These are phyloP conservation scores for Pichia phayaonensis DNA, from an alignment of 805 yeast species.

Conservation along the genomic window DNA sequence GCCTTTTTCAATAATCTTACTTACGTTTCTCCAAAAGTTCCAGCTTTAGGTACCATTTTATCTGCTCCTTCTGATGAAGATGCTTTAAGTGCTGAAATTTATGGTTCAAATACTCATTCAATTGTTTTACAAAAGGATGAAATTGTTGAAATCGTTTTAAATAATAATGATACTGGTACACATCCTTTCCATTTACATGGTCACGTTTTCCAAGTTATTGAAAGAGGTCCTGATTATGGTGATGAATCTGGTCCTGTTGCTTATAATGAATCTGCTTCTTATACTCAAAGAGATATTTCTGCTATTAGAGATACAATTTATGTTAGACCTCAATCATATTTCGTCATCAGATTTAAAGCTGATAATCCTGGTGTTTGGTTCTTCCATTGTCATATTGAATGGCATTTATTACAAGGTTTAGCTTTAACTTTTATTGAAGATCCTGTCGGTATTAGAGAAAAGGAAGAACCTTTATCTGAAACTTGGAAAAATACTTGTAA, in stretches of 20 bases:
- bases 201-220: slow-evolving; percentile 75
- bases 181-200: slow-evolving; percentile 99
- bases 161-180: slow-evolving; percentile 83
- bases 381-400: slow-evolving; percentile 98
- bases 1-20: slow-evolving; percentile 93
- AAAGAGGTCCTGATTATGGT: slow-evolving; percentile 55
- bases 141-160: slow-evolving; percentile 72
- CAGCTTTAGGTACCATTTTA: slow-evolving; percentile 72
- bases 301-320: slow-evolving; percentile 77
- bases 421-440: slow-evolving; percentile 79
- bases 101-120: slow-evolving; percentile 78
- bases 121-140: slow-evolving; percentile 60
- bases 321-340: slow-evolving; percentile 76
- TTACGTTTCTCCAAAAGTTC: slow-evolving; percentile 75
- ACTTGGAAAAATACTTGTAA: slow-evolving; percentile 56
- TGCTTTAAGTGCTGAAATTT: slow-evolving; percentile 45
- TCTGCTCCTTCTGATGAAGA: slow-evolving; percentile 47
- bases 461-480: slow-evolving; percentile 51
- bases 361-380: slow-evolving; percentile 98
- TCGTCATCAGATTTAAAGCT: slow-evolving; percentile 81
- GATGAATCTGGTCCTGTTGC: slow-evolving; percentile 48
- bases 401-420: slow-evolving; percentile 96
- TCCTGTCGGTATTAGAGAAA: slow-evolving; percentile 57
- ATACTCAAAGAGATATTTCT: slow-evolving; percentile 63
- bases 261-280: slow-evolving; percentile 47